phyloP scores from a whole-genome alignment of 169 alveolate genomes.

The Plasmodium inui region DNA sequence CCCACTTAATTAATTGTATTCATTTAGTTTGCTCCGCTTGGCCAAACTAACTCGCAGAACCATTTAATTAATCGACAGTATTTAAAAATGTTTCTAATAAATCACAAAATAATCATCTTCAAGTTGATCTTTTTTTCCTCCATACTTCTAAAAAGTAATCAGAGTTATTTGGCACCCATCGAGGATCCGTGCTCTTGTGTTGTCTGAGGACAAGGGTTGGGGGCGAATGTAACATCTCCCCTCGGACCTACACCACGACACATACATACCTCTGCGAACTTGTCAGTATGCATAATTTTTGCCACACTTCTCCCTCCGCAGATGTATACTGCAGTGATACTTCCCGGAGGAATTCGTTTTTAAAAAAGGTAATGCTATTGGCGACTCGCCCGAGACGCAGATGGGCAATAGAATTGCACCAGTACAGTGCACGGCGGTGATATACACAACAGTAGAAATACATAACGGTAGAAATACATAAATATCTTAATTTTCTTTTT shows the following conservation, averaged over 20 bases:
- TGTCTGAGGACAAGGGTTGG: neutral
- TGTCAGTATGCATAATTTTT: neutral
- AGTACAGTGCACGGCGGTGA: neutral
- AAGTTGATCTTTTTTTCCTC: slow-evolving; percentile 20
- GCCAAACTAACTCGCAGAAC: slow-evolving; percentile 1
- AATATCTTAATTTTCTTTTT: neutral
- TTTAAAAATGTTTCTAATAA: slow-evolving; percentile 40
- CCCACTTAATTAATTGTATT: neutral
- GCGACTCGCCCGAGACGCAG: neutral
- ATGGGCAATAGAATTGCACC: neutral
- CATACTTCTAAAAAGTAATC: slow-evolving; percentile 31
- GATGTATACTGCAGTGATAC: slow-evolving; percentile 20
- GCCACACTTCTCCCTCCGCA: neutral
- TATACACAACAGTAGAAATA: neutral
- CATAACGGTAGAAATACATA: neutral
- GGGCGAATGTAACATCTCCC: neutral
- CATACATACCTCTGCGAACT: neutral
- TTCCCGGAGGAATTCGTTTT: slow-evolving; percentile 23
- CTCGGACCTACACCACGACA: neutral
- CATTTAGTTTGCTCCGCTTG: neutral
- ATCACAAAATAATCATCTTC: slow-evolving; percentile 3
- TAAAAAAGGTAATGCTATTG: slow-evolving; percentile 30
- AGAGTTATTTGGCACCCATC: neutral
- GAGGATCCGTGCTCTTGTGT: neutral
- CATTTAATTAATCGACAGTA: neutral